Conservation (phyloP, 2,329 filamentous ascomycete species). For the Phaeosphaeriaceae sp. region DNA sequence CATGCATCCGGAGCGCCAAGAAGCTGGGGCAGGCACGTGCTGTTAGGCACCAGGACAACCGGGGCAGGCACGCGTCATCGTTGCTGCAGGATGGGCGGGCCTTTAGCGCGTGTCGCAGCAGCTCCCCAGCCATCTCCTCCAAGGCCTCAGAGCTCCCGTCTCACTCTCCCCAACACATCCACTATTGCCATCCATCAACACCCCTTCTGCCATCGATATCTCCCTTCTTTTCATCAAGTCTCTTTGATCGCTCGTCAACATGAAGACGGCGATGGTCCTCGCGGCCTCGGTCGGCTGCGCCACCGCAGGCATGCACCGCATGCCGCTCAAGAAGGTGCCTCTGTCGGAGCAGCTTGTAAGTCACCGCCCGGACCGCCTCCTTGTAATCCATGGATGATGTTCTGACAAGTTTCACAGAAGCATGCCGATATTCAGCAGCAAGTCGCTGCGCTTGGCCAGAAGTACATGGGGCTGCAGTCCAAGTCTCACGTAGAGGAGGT, state of each 20-base stretch:
- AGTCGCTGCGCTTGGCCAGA: conserved; percentile 84
- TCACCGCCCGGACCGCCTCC: conserved; percentile 29
- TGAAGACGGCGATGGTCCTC: conserved; percentile 86
- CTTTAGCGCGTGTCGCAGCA: background rate
- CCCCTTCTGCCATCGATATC: conserved; percentile 1
- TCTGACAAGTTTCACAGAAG: conserved; percentile 61
- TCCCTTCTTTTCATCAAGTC: conserved; percentile 8
- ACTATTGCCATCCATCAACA: background rate
- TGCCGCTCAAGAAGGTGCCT: conserved; percentile 97
- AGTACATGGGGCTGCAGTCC: conserved; percentile 88
- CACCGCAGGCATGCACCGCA: conserved; percentile 81
- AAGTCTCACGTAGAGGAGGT: conserved; percentile 73
- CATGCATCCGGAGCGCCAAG: background rate
- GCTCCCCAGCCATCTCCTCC: background rate
- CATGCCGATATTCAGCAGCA: conserved; percentile 81
- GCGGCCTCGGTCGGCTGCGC: conserved; percentile 77
- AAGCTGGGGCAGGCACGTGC: background rate
- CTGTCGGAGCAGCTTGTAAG: conserved; percentile 90
- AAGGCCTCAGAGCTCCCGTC: background rate
- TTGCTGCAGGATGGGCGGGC: background rate
- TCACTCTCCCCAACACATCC: background rate
- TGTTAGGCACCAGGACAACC: background rate
- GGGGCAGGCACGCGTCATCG: background rate
- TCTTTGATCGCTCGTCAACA: conserved; percentile 51
- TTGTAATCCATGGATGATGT: conserved; percentile 9